These are phyloP conservation scores for Sanghuangporus weigelae DNA, from an alignment of 1,284 basidiomycete genomes.

Conservation along the genomic window DNA sequence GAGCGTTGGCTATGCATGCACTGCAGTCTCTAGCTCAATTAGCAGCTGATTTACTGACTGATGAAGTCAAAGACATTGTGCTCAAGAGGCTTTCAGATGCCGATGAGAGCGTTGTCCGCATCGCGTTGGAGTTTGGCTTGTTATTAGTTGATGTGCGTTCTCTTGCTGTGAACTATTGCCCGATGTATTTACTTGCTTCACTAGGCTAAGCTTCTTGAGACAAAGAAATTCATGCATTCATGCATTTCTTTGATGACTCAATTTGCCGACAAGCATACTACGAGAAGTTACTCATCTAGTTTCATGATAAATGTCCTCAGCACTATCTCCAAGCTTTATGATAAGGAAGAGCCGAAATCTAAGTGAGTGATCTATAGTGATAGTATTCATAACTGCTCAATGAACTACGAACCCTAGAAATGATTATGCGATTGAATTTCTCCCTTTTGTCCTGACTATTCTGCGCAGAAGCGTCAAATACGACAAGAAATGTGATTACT, in stretches of 20 bases:
- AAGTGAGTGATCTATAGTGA: neutral
- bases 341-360: neutral
- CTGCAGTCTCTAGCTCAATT: conserved; percentile 47
- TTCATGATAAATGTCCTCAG: conserved; percentile 4
- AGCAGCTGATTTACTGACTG: conserved; percentile 42
- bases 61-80: conserved; percentile 36
- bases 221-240: neutral
- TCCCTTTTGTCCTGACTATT: conserved; percentile 1
- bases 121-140: conserved; percentile 34
- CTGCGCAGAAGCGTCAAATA: conserved; percentile 7
- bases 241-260: conserved; percentile 1
- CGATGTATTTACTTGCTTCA: neutral
- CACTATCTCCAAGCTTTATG: neutral
- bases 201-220: conserved; percentile 2
- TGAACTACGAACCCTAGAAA: neutral
- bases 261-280: conserved; percentile 4
- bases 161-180: neutral
- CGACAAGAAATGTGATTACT: conserved; percentile 1
- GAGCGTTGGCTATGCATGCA: conserved; percentile 54
- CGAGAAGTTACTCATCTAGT: conserved; percentile 5
- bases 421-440: neutral
- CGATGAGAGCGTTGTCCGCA: conserved; percentile 40
- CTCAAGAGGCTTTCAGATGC: conserved; percentile 42
- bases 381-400: neutral
- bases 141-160: conserved; percentile 1